phyloP scores from a whole-genome alignment of 352 stramenopile species.

The Phytophthora vignae region DNA sequence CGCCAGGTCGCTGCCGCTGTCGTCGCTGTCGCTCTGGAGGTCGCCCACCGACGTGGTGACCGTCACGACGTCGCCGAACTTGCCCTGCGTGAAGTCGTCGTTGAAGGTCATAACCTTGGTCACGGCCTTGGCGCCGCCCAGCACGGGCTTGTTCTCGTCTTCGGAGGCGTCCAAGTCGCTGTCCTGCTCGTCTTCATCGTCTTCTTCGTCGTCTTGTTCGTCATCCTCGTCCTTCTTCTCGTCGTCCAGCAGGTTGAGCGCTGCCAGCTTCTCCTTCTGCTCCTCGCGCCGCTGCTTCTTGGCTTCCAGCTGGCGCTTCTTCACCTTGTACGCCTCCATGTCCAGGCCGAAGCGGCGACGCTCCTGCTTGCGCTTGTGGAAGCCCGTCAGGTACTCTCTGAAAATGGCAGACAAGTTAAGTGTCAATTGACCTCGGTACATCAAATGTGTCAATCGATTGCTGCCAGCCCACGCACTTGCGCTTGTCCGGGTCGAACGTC shows the following conservation, averaged over 20 bases:
- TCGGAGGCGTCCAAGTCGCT: constrained; percentile 43
- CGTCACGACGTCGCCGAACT: constrained; percentile 89
- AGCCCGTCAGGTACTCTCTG: constrained; percentile 87
- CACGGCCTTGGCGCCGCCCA: constrained; percentile 40
- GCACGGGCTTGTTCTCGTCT: constrained; percentile 38
- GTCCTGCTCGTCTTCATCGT: constrained; percentile 36
- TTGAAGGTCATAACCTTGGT: constrained; percentile 82
- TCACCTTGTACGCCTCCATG: constrained; percentile 91
- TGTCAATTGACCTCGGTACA: not conserved
- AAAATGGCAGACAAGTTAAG: not conserved
- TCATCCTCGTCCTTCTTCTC: constrained; percentile 39
- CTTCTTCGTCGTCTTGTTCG: constrained; percentile 39
- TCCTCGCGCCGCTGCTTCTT: constrained; percentile 86
- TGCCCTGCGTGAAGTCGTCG: constrained; percentile 84
- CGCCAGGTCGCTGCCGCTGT: constrained; percentile 73
- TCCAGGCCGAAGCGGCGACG: constrained; percentile 85
- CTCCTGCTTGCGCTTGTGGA: constrained; percentile 90
- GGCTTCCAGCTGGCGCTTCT: constrained; percentile 81
- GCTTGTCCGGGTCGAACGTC: constrained; percentile 89
- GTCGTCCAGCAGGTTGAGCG: constrained; percentile 64
- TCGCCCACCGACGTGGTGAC: constrained; percentile 86
- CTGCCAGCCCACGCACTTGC: constrained; percentile 57
- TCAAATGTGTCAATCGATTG: not conserved
- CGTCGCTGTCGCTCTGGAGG: constrained; percentile 79
- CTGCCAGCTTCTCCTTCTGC: constrained; percentile 74